Conservation (phyloP, 768 basidiomycete genomes). For the Chalciporus sphaerocephalus region DNA sequence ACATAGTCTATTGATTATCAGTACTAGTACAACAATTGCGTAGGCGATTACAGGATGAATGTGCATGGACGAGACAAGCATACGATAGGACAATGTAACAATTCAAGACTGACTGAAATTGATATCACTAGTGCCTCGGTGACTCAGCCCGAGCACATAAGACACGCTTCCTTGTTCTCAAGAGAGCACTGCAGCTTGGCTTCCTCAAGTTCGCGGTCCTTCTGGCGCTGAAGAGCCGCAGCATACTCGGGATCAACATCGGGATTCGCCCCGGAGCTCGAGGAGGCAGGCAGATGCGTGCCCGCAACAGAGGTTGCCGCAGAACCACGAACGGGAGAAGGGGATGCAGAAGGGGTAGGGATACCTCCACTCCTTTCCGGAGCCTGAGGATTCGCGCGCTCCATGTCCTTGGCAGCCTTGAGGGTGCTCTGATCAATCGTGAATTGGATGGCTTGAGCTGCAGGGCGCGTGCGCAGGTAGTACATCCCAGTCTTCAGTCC, state of each 20-base stretch:
- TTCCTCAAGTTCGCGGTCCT: conserved; percentile 72
- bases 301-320: conserved; percentile 22
- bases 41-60: conserved; percentile 11
- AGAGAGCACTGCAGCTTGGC: conserved; percentile 79
- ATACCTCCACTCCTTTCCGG: conserved; percentile 16
- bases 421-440: conserved; percentile 84
- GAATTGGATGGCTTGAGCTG: conserved; percentile 96
- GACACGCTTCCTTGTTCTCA: conserved; percentile 91
- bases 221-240: conserved; percentile 66
- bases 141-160: conserved; percentile 82
- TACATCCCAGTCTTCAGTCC: conserved; percentile 99
- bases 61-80: conserved; percentile 1
- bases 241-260: conserved; percentile 66
- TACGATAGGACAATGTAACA: not conserved
- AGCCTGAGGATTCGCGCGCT: conserved; percentile 15
- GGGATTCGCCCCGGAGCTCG: conserved; percentile 31
- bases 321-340: conserved; percentile 26
- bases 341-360: conserved; percentile 23
- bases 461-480: conserved; percentile 92
- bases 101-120: conserved; percentile 2
- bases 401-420: conserved; percentile 45
- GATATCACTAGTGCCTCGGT: not conserved
- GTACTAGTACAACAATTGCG: conserved; percentile 21
- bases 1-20: conserved; percentile 7
- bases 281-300: conserved; percentile 25